Conservation (phyloP, 768 basidiomycete genomes). For the Paxillus rubicundulus region DNA sequence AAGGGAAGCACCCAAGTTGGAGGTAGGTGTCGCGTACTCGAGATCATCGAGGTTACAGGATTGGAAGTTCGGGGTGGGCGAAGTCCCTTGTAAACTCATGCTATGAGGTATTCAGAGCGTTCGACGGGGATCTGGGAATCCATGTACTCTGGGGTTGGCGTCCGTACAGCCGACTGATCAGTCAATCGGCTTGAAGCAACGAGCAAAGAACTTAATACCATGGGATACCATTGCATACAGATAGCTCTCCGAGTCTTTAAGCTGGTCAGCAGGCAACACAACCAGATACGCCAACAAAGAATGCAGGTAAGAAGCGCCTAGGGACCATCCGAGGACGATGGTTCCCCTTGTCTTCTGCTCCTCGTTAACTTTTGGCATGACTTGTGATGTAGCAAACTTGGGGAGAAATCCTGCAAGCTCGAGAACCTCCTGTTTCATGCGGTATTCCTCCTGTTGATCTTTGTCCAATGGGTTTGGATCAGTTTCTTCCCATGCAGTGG, state of each 20-base stretch:
- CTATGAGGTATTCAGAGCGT: not conserved
- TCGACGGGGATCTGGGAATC: not conserved
- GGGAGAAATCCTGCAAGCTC: too few species aligned
- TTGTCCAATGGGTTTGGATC: too few species aligned
- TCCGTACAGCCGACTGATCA: not conserved
- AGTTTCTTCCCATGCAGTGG: too few species aligned
- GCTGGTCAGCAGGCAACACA: not conserved
- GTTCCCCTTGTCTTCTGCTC: conserved; percentile 3
- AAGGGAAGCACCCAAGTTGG: not conserved
- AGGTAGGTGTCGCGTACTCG: not conserved
- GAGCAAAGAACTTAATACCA: not conserved
- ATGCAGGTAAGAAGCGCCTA: conserved; percentile 1
- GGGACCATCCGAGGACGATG: conserved; percentile 8
- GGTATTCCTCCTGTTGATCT: too few species aligned
- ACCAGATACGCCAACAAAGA: conserved; percentile 7
- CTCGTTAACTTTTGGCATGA: not conserved
- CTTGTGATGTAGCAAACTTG: not conserved
- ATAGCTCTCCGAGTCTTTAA: not conserved
- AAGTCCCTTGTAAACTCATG: not conserved
- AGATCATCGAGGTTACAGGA: conserved; percentile 3
- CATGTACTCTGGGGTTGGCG: not conserved
- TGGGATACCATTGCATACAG: conserved; percentile 7
- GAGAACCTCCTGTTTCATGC: too few species aligned
- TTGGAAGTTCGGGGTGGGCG: not conserved
- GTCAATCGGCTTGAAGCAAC: not conserved